phyloP scores from a whole-genome alignment of 2,329 filamentous ascomycete genomes.

The Ampelomyces quisqualis region DNA sequence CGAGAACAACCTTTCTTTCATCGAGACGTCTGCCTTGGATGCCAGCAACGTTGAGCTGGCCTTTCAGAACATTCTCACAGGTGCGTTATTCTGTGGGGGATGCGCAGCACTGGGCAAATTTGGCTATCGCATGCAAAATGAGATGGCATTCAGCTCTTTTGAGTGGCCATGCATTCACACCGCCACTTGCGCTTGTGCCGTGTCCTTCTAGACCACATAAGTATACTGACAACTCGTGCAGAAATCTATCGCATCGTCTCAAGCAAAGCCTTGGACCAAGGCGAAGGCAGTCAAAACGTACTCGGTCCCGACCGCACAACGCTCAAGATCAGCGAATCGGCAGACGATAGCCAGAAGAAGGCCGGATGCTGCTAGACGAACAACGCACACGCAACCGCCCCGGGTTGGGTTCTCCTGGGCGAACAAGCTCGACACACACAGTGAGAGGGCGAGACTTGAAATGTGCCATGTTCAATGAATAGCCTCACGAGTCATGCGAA shows the following conservation, averaged over 20 bases:
- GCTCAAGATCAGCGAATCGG: conserved; percentile 82
- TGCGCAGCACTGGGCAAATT: neutral
- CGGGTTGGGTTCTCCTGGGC: conserved; percentile 8
- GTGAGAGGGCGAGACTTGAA: conserved; percentile 7
- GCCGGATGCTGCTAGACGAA: conserved; percentile 69
- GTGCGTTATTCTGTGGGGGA: conserved; percentile 55
- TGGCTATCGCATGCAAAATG: conserved; percentile 1
- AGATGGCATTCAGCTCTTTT: conserved; percentile 1
- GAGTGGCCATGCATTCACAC: conserved; percentile 8
- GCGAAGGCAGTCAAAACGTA: conserved; percentile 76
- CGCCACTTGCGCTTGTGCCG: conserved; percentile 11
- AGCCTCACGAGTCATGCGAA: conserved; percentile 38
- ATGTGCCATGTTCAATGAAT: conserved; percentile 19
- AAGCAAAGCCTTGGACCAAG: conserved; percentile 91
- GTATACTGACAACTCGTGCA: conserved; percentile 43
- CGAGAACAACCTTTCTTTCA: conserved; percentile 98
- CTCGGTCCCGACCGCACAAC: conserved; percentile 71
- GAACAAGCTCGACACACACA: conserved; percentile 6
- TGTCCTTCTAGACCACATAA: neutral
- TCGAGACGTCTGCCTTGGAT: conserved; percentile 97
- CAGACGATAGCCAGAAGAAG: conserved; percentile 75
- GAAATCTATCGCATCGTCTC: conserved; percentile 99
- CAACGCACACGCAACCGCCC: conserved; percentile 10
- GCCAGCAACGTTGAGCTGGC: conserved; percentile 98
- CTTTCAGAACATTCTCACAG: conserved; percentile 99